Evolutionary conservation across 208 protist species (phyloP), one percentile per base, ranked within the genome.

Genomic region (Trypanosoma avium): DNA sequence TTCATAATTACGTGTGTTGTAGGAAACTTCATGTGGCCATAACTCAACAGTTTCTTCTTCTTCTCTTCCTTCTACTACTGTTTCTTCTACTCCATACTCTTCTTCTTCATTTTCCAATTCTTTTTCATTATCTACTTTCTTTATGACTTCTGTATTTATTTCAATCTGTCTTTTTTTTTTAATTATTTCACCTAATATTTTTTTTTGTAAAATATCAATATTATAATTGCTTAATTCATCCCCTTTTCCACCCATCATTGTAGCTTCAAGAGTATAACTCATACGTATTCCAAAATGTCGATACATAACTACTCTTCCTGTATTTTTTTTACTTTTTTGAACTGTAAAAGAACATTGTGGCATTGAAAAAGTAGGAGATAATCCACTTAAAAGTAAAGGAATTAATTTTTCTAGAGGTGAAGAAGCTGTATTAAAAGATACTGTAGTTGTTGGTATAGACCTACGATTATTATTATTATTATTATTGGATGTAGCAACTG

Each of bases 251-350:
- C 92, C 92, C 70, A 94, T 90, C 87, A 95, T 93, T n/a, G 90
- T 92, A n/a, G 84, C 82, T 64, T 99, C 97, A 29, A 99, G 61
- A 19, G 89, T 97, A 73, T 95, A 98, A 72, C 87, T 94, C 87
- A 98, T 97, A 43, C 89, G 81, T 58, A 99, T 88, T 35, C 82
- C 82, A 64, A 92, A 88, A 69, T 98, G 85, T 12, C 81, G 74
- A 75, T 95, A 97, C 53, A 97, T 80, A 10, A 98, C 90, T 4
- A 98, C 88, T 8, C 97, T 82, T 30, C 80, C 95, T 0, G 96
- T 97, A 27, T 73, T 67, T 17, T 84, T 77, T 72, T 98, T 98
- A 60, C 73, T 76, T 54, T 92, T 93, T 32, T 95, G 86, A 24
- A 98, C 84, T 22, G 84, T 74, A 70, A 95, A 98, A 47, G 80